Evolutionary conservation across 2,329 filamentous ascomycete species (phyloP), one percentile per base, ranked within the genome.

Genomic region (Alternaria brassicae): DNA sequence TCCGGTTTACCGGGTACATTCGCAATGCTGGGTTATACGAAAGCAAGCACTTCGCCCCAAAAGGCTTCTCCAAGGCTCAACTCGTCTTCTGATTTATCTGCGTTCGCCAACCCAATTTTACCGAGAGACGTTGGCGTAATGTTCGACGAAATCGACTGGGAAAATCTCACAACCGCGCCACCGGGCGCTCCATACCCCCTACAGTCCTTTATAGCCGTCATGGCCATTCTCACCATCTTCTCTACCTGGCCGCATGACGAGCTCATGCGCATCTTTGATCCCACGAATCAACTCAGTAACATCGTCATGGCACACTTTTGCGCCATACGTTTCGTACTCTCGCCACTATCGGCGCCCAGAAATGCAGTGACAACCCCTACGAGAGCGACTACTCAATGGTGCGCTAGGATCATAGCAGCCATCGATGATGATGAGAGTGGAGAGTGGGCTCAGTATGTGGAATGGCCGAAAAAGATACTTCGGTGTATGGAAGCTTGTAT

Each of bases 381-480:
- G 7, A 56, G 49, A 13, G 66, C 55, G 13, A 60, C 64, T 56
- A 68, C 79, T 37, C 68, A 78, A 12, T 83, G 82, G 81, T 70
- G 74, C 0, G 72, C 78, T 39, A 61, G 68, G 27, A 77, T 82
- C 28, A 42, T 69, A 10, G 72, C 76, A 8, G 62, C 69, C 5
- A 66, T 72, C 1, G 67, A 79, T 21, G 64, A 68, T 21, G 50
- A 58, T 12, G 44, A 59, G 34, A 76, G 72, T 8, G 56, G 34
- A 2, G 58, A 75, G 32, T 77, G 79, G 52, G 67, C 62, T 1
- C 45, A 61, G 13, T 78, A 80, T 53, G 67, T 79, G 0, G 57
- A 72, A 9, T 80, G 78, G 74, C 73, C 70, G 17, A 51, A 17
- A 19, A 64, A 54, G 39, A 61, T 72, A 15, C 13, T 66, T 28